Evolutionary conservation across 2,329 filamentous ascomycete species (phyloP).

Genomic region (Ceratocystis cacaofunesta): DNA sequence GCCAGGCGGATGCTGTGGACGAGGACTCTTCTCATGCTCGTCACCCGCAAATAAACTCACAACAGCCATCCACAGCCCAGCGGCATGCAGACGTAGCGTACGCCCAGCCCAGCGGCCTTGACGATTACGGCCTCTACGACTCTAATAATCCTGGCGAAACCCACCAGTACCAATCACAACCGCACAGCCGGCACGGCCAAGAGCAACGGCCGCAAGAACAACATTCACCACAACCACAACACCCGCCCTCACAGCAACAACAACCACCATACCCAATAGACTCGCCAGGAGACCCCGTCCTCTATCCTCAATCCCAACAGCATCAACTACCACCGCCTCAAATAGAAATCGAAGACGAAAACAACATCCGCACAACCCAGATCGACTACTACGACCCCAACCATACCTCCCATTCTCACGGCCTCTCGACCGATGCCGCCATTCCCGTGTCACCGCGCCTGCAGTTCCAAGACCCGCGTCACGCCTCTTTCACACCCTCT

Average conservation of each 20-base stretch:
- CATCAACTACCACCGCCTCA: constrained; percentile 12
- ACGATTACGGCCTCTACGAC: background rate
- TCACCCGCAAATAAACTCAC: background rate
- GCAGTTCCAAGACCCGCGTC: constrained; percentile 14
- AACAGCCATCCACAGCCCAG: background rate
- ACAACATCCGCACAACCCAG: constrained; percentile 14
- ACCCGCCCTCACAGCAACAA: background rate
- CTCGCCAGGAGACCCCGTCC: background rate
- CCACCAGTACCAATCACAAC: background rate
- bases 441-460: constrained; percentile 7
- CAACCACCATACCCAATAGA: constrained; percentile 3
- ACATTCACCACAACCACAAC: background rate
- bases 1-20: background rate
- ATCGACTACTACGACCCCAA: constrained; percentile 10
- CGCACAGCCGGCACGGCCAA: background rate
- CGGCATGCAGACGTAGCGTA: background rate
- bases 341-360: constrained; percentile 16
- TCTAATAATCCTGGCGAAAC: too few relatives aligned
- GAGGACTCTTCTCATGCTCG: background rate
- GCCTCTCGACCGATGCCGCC: constrained; percentile 10
- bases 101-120: background rate
- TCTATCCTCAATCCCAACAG: background rate
- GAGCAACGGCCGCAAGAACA: background rate
- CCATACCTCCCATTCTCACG: background rate
- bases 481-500: constrained; percentile 15